Evolutionary conservation across 2,329 filamentous ascomycete genomes (phyloP).

Genomic region (Fusarium protoensiforme): DNA sequence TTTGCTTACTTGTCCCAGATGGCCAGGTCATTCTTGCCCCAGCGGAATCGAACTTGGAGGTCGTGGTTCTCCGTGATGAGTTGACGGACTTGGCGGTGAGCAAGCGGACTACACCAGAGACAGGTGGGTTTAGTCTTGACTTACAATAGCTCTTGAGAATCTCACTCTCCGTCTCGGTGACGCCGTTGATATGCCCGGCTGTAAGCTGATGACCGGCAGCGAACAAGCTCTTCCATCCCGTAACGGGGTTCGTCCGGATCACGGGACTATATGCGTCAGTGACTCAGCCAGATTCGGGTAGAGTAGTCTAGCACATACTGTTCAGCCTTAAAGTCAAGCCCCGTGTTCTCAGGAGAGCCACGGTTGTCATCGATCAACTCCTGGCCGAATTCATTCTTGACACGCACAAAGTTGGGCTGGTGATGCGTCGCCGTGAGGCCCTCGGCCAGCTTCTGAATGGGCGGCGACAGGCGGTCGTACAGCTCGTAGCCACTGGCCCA

Average conservation of each 20-base stretch:
- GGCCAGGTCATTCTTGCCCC: not conserved
- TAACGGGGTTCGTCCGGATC: slow-evolving; percentile 24
- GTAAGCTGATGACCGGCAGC: slow-evolving; percentile 8
- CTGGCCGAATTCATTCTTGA: not conserved
- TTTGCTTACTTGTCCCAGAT: slow-evolving; percentile 11
- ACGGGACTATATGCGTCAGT: slow-evolving; percentile 6
- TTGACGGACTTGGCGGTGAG: not conserved
- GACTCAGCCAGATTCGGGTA: not conserved
- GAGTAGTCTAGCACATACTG: not conserved
- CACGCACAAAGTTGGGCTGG: not conserved
- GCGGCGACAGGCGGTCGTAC: slow-evolving; percentile 18
- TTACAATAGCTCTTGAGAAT: slow-evolving; percentile 19
- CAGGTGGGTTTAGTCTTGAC: not conserved
- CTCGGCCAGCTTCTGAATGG: slow-evolving; percentile 15
- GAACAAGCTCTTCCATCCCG: slow-evolving; percentile 27
- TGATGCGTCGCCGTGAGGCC: slow-evolving; percentile 13
- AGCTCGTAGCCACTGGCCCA: slow-evolving; percentile 22
- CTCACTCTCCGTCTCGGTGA: slow-evolving; percentile 7
- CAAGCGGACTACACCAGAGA: not conserved
- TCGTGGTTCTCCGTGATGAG: not conserved
- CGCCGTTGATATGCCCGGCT: slow-evolving; percentile 8
- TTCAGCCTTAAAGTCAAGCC: slow-evolving; percentile 16
- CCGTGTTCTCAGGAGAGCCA: slow-evolving; percentile 18
- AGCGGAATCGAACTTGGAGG: not conserved
- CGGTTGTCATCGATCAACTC: slow-evolving; percentile 15